phyloP scores from a whole-genome alignment of 2,329 filamentous ascomycete species.

The Decorospora gaudefroyi region DNA sequence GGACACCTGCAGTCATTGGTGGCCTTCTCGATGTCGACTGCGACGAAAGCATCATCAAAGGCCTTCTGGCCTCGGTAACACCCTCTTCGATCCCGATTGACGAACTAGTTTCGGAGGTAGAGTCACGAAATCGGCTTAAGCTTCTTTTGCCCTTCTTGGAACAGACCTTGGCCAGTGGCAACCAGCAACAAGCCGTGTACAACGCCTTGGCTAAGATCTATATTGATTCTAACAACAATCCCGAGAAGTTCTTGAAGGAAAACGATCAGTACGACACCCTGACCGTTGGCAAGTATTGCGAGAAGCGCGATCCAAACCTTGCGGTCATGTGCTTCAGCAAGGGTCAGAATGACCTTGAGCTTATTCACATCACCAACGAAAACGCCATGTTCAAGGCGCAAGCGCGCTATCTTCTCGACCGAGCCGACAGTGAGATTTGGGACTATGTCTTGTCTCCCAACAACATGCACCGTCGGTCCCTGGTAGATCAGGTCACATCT shows the following conservation, averaged over 20 bases:
- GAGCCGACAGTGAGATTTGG: conserved; percentile 90
- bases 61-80: conserved; percentile 81
- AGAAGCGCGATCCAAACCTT: conserved; percentile 95
- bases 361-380: conserved; percentile 98
- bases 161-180: conserved; percentile 82
- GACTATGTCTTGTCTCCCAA: conserved; percentile 91
- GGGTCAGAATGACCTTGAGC: conserved; percentile 94
- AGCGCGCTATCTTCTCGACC: conserved; percentile 89
- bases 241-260: conserved; percentile 95
- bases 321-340: conserved; percentile 95
- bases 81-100: conserved; percentile 88
- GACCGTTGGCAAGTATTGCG: conserved; percentile 93
- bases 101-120: conserved; percentile 91
- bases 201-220: conserved; percentile 99
- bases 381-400: conserved; percentile 99
- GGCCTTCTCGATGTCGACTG: conserved; percentile 95
- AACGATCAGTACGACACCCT: conserved; percentile 96
- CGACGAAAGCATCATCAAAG: conserved; percentile 95
- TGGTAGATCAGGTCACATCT: conserved; percentile 94
- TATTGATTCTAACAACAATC: conserved; percentile 98
- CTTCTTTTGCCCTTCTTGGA: conserved; percentile 94
- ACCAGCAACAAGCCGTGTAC: conserved; percentile 94
- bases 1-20: conserved; percentile 90
- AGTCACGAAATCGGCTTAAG: conserved; percentile 93
- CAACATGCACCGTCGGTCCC: conserved; percentile 90